A percentile compares a stretch with the other conserved stretches of the same genome.
phyloP scores from a whole-genome alignment of 2,329 filamentous ascomycete species.

The Nemania sp. region DNA sequence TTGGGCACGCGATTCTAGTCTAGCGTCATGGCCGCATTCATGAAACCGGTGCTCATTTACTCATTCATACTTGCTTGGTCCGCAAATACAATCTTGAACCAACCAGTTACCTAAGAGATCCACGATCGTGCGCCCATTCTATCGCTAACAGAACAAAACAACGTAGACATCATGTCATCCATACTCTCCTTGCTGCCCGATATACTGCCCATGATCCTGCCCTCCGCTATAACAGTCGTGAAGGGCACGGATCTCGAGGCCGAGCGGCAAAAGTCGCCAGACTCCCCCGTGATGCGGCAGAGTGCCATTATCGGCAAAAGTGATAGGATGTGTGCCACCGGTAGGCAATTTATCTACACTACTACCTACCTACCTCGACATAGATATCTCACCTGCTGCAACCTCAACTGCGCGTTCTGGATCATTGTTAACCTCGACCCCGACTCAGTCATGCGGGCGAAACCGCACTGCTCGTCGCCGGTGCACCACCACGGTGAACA shows the following conservation, averaged over 20 bases:
- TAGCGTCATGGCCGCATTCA: no score
- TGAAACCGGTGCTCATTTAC: no score
- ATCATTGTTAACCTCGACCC: slow-evolving; percentile 9
- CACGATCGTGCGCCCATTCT: no score
- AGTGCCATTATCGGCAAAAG: slow-evolving; percentile 66
- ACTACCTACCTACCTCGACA: not conserved
- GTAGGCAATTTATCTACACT: slow-evolving; percentile 46
- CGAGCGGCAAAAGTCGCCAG: slow-evolving; percentile 37
- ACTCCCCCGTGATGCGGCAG: slow-evolving; percentile 43
- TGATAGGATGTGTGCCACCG: slow-evolving; percentile 67
- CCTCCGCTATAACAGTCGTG: slow-evolving; percentile 60
- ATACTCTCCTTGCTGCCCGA: slow-evolving; percentile 60
- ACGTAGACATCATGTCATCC: slow-evolving; percentile 53
- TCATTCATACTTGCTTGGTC: no score
- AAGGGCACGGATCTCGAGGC: slow-evolving; percentile 50
- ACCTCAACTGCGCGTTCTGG: not conserved
- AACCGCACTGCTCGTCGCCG: slow-evolving; percentile 62
- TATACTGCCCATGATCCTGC: slow-evolving; percentile 62
- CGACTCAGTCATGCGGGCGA: slow-evolving; percentile 61
- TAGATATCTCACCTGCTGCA: not conserved
- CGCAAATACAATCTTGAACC: no score
- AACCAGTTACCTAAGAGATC: not conserved
- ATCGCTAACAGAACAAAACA: no score
- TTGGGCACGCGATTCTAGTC: not conserved
- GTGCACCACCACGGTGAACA: slow-evolving; percentile 73